Conservation (phyloP, 495 filamentous ascomycete species). For the Bryoglossum gracile region DNA sequence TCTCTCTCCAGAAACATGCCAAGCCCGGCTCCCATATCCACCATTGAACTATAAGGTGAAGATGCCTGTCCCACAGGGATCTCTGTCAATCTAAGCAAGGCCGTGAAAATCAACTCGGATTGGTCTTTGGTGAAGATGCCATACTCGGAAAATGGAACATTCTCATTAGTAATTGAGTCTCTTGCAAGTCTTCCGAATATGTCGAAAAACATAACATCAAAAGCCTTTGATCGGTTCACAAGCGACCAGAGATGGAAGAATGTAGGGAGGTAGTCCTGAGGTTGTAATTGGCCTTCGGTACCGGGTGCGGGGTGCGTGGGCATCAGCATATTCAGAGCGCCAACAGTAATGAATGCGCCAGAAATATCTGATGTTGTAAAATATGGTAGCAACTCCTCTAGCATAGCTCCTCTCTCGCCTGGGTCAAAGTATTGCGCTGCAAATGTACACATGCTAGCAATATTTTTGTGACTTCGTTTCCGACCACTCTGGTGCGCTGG, state of each 20-base stretch:
- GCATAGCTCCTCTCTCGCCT: slow-evolving; percentile 70
- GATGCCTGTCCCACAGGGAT: slow-evolving; percentile 96
- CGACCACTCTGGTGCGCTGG: slow-evolving; percentile 41
- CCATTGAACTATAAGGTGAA: slow-evolving; percentile 74
- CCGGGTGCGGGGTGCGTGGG: slow-evolving; percentile 74
- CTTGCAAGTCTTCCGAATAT: slow-evolving; percentile 78
- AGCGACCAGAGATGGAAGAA: slow-evolving; percentile 97
- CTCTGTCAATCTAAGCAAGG: slow-evolving; percentile 80
- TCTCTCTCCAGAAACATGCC: slow-evolving; percentile 85
- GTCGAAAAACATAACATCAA: slow-evolving; percentile 84
- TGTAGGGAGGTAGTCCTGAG: slow-evolving; percentile 77
- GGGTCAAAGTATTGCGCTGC: slow-evolving; percentile 90
- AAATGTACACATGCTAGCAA: slow-evolving; percentile 84
- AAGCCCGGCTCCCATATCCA: slow-evolving; percentile 77
- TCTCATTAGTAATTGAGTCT: slow-evolving; percentile 64
- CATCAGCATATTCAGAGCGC: slow-evolving; percentile 76
- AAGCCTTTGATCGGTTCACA: slow-evolving; percentile 78
- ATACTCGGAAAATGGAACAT: slow-evolving; percentile 77
- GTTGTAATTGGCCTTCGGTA: slow-evolving; percentile 61
- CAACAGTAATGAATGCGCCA: slow-evolving; percentile 80
- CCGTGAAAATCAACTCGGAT: slow-evolving; percentile 86
- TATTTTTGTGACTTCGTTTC: slow-evolving; percentile 39
- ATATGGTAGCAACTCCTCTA: slow-evolving; percentile 92
- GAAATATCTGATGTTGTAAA: slow-evolving; percentile 90
- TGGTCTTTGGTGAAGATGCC: slow-evolving; percentile 92